These are phyloP conservation scores for Ailanthus altissimus DNA, from an alignment of 345 rosid species.

Conservation along the genomic window DNA sequence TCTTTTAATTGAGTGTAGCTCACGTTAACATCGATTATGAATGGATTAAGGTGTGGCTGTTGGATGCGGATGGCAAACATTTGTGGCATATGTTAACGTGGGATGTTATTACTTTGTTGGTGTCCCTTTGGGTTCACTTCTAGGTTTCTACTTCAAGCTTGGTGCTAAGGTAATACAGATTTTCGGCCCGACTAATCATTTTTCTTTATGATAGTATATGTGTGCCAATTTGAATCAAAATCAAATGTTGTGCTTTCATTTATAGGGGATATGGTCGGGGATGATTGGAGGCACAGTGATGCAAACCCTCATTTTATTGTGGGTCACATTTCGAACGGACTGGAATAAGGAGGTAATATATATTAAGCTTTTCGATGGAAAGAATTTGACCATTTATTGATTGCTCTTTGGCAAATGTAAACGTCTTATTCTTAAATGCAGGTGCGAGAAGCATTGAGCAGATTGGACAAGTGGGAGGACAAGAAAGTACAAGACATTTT, in stretches of 20 bases:
- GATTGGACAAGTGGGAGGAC: conserved; percentile 41
- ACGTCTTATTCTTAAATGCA: conserved; percentile 10
- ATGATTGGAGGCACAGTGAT: conserved; percentile 64
- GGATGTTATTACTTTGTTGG: conserved; percentile 76
- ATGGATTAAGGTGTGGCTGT: conserved; percentile 65
- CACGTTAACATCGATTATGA: too few relatives aligned
- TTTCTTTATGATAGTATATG: too few relatives aligned
- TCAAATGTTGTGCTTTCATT: not conserved
- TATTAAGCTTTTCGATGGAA: not conserved
- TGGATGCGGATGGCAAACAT: conserved; percentile 84
- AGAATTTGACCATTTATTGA: not conserved
- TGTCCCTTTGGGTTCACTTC: conserved; percentile 56
- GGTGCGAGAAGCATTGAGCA: conserved; percentile 41
- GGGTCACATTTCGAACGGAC: conserved; percentile 63
- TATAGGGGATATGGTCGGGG: conserved; percentile 73
- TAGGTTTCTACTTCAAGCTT: conserved; percentile 62
- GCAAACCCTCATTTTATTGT: conserved; percentile 60
- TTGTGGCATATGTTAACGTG: conserved; percentile 69
- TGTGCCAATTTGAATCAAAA: too few relatives aligned
- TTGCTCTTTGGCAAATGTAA: not conserved
- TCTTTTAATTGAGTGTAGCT: not conserved
- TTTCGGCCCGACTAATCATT: not conserved
- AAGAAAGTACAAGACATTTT: conserved; percentile 16
- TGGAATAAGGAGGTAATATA: conserved; percentile 59
- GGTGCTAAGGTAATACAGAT: conserved; percentile 58